Base-by-base conservation (phyloP, 208 protist genomes). In the Herpetomonas tarakana region DNA sequence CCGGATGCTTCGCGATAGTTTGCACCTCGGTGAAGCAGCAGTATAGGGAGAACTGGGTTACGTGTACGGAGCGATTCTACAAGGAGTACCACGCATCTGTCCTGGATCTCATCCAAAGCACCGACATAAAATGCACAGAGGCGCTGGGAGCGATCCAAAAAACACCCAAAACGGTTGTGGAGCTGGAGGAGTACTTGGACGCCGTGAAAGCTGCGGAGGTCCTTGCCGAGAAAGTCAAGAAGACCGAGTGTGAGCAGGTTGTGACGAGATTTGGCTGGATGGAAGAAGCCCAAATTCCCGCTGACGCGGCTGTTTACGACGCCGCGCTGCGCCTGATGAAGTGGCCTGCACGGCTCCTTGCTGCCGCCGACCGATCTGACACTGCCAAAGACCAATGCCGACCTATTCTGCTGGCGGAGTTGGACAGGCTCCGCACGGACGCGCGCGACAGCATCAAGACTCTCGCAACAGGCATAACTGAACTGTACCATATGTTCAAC, bases 401-500 rank as follows among this genome's bases (percentile, higher is more conserved):
- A 6, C 83, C 89, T 2, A 49, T 74, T 54, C 62, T 95, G 51
- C 52, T 64, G 57, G 74, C 70, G 16, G 76, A 87, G 47, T 58
- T 92, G 35, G 66, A 60, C 24, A 47, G 72, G 11, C 71, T 92
- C 29, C 76, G 83, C 38, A 63, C 51, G 12, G 53, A 71, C 29
- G 81, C 75, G 19, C 62, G 66, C 4, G 72, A 72, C 52, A 70
- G 88, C 59, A 80, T 90, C 28, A 62, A 52, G 44, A 88, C 79
- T 14, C 65, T 95, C 21, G 63, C 71, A n/a, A 89, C 76, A 21
- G 84, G 90, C 31, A 70, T 96, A 7, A 82, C 71, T 14, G 86
- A 92, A 58, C 68, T 96, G 57, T 83, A 91, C 60, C 71, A 89
- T 39, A 81, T 95, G 65, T 91, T 93, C 56, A 90, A 78, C 55